Base-by-base conservation (phyloP, 768 basidiomycete species). In the Hortiboletus flavorubellus region DNA sequence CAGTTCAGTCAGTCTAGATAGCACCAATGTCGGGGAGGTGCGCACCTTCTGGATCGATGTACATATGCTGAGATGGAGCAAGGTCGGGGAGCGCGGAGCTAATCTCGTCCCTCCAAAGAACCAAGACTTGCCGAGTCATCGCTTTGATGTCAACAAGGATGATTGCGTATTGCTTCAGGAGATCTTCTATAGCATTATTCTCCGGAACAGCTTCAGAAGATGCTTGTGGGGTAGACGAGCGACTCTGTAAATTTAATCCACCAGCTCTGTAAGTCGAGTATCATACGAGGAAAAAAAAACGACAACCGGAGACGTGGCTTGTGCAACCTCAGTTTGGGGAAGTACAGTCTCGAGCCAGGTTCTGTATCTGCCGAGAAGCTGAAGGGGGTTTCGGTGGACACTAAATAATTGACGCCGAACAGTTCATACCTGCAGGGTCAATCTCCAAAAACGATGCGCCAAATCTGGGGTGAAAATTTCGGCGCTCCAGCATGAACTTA, bases 401-500 rank as follows among this genome's bases (percentile, higher is more conserved):
- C 51, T 31, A 38, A 40, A 50, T 21, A 30, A 35, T 47, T 35
- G 47, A 39, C 21, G 41, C 21, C 2, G 5, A 48, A 55, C 48
- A 61, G 14, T 30, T 30, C 64, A 50, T 46, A 93, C 93, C 82
- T 99, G 96, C 29, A 99, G 73, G 7, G 87, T 91, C 54, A 98
- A 73, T 64, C 81, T 84, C 97, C 96, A 98, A 69, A 98, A 98
- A 47, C 89, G 81, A 70, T 86, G 79, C 35, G 82, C 81, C 11
- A 98, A 73, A 55, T 93, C 88, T 2, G 88, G 86, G 40, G 98
- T 85, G 68, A 82, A 95, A 8, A 97, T 79, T 49, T 93, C 87
- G 16, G 85, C 81, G 54, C 86, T 88, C 96, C 96, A 98, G 66
- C 93, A 93, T 8, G 81, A 79, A 37, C 80, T 74, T 18, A 97